These are phyloP conservation scores for Prunus fruticosa DNA, from an alignment of 306 rosid species.

Conservation along the genomic window DNA sequence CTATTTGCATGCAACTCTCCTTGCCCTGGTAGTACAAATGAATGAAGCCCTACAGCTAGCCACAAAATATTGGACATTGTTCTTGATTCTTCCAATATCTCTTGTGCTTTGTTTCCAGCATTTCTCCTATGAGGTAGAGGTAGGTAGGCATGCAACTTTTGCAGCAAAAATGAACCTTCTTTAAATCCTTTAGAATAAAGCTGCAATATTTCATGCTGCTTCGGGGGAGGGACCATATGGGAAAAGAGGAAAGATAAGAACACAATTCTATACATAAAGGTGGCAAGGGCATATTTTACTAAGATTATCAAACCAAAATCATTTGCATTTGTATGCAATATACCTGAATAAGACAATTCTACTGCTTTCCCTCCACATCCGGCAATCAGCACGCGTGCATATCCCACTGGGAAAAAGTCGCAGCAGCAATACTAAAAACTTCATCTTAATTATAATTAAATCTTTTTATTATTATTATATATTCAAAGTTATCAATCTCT, in stretches of 20 bases:
- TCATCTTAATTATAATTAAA: neutral
- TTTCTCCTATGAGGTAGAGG: neutral
- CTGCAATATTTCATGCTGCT: neutral
- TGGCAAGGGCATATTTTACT: neutral
- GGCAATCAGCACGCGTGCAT: slow-evolving; percentile 31
- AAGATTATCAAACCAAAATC: neutral
- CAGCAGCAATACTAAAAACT: slow-evolving; percentile 9
- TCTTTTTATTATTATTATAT: too few relatives aligned
- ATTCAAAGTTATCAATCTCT: too few relatives aligned
- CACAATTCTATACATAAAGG: neutral
- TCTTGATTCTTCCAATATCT: too few relatives aligned
- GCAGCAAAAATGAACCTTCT: neutral
- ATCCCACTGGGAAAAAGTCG: neutral
- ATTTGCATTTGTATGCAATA: neutral
- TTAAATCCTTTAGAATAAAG: neutral
- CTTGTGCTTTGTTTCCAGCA: neutral
- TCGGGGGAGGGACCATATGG: slow-evolving; percentile 9
- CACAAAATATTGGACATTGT: too few relatives aligned
- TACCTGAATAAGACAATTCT: slow-evolving; percentile 4
- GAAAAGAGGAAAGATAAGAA: neutral
- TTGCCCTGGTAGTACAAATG: too few relatives aligned
- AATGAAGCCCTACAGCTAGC: too few relatives aligned
- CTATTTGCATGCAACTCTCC: too few relatives aligned
- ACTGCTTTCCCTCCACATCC: slow-evolving; percentile 10
- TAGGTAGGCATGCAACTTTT: neutral